Evolutionary conservation across 148 eudicot species (phyloP).

Genomic region (Rhododendron simsii): DNA sequence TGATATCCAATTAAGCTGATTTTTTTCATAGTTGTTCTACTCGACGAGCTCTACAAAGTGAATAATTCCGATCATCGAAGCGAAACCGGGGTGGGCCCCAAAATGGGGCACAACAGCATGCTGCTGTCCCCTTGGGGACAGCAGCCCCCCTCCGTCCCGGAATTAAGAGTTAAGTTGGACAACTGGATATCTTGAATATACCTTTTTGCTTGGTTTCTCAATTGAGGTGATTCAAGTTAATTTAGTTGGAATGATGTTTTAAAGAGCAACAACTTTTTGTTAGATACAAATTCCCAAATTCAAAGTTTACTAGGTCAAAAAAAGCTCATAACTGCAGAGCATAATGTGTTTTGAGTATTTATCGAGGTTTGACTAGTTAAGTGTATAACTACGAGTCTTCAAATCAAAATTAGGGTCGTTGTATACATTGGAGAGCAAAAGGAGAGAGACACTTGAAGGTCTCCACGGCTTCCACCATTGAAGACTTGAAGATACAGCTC

Average conservation of each 20-base stretch:
- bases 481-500: neutral
- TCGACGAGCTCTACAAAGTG: no score
- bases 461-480: neutral
- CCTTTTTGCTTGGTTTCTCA: neutral
- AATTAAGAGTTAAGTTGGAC: neutral
- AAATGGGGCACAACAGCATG: no score
- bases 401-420: neutral
- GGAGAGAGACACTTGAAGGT: neutral
- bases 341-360: neutral
- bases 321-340: neutral
- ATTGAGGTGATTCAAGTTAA: neutral
- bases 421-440: neutral
- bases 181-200: neutral
- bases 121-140: no score
- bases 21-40: no score
- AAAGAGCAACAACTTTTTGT: neutral
- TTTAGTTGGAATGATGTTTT: neutral
- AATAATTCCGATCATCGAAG: no score
- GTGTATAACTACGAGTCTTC: neutral
- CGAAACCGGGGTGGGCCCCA: no score
- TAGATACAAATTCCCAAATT: neutral
- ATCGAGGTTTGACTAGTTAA: neutral
- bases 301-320: neutral
- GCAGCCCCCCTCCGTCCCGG: no score
- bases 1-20: no score